Evolutionary conservation across 2,329 filamentous ascomycete species (phyloP).

Genomic region (Rhytidhysteron rufulum): DNA sequence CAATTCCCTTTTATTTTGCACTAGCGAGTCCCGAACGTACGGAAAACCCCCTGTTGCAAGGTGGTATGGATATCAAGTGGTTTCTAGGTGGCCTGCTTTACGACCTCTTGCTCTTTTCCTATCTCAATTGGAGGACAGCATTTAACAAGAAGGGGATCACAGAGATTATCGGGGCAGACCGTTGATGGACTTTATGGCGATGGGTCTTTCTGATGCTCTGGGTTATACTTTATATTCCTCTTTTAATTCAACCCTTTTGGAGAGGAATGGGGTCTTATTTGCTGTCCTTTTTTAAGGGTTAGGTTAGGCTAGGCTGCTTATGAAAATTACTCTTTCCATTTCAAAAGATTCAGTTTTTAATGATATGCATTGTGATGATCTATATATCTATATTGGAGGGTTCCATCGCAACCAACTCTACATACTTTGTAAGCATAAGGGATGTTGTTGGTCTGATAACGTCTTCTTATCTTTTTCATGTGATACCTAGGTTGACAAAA

Average conservation of each 20-base stretch:
- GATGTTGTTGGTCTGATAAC: too few species aligned
- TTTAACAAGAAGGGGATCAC: too few species aligned
- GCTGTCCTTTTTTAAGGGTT: background rate
- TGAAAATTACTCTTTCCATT: slow-evolving; percentile 20
- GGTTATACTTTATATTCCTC: background rate
- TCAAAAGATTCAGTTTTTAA: too few species aligned
- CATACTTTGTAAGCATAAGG: too few species aligned
- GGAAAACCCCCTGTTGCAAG: background rate
- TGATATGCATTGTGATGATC: too few species aligned
- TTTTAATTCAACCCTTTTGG: background rate
- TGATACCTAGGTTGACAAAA: too few species aligned
- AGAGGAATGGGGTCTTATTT: too few species aligned
- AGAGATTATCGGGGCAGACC: background rate
- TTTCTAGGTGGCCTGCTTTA: background rate
- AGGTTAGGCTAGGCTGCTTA: background rate
- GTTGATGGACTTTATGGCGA: background rate
- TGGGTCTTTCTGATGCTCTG: background rate
- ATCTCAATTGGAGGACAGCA: too few species aligned
- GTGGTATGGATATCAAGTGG: background rate
- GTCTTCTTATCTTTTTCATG: too few species aligned
- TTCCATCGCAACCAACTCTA: too few species aligned
- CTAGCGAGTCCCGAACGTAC: background rate
- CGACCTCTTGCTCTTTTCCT: slow-evolving; percentile 23
- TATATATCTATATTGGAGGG: too few species aligned
- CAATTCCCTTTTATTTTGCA: background rate